phyloP scores from a whole-genome alignment of 2,329 filamentous ascomycete species.

The Orbilia javanica region DNA sequence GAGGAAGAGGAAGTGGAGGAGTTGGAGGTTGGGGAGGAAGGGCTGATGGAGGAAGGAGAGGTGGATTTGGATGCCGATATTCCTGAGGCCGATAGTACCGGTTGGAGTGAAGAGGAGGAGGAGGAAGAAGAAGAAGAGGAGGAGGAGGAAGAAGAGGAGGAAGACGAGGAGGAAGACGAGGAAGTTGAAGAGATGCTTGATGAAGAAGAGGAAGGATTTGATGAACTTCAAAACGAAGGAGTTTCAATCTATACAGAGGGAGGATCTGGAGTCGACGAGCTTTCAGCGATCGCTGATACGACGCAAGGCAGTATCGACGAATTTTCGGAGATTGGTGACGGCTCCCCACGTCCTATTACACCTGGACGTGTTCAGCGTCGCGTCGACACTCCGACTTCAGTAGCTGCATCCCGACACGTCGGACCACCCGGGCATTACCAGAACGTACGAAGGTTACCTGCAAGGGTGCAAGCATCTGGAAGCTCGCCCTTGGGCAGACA shows the following conservation, averaged over 20 bases:
- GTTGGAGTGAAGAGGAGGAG: constrained; percentile 62
- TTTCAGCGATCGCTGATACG: constrained; percentile 57
- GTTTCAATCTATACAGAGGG: constrained; percentile 65
- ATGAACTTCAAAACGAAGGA: constrained; percentile 63
- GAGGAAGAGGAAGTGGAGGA: constrained; percentile 68
- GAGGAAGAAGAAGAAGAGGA: constrained; percentile 66
- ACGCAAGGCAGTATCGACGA: constrained; percentile 51
- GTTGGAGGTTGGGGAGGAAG: constrained; percentile 70
- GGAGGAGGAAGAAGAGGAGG: constrained; percentile 66
- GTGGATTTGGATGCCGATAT: constrained; percentile 80
- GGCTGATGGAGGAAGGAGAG: constrained; percentile 69
- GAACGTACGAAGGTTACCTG: constrained; percentile 22
- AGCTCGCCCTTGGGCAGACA: constrained; percentile 30
- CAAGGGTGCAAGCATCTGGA: constrained; percentile 25
- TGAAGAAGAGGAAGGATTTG: constrained; percentile 63
- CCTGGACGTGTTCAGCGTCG: constrained; percentile 38
- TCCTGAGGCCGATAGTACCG: constrained; percentile 71
- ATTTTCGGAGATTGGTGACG: constrained; percentile 51
- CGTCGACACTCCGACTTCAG: constrained; percentile 26
- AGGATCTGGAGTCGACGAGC: constrained; percentile 62
- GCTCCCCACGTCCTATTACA: constrained; percentile 41
- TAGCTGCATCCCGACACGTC: not conserved
- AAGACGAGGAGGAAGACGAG: constrained; percentile 69
- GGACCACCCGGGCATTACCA: constrained; percentile 7
- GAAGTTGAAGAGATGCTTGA: constrained; percentile 60